Evolutionary conservation across 2,329 filamentous ascomycete species (phyloP).

Genomic region (Cytospora schulzeri): DNA sequence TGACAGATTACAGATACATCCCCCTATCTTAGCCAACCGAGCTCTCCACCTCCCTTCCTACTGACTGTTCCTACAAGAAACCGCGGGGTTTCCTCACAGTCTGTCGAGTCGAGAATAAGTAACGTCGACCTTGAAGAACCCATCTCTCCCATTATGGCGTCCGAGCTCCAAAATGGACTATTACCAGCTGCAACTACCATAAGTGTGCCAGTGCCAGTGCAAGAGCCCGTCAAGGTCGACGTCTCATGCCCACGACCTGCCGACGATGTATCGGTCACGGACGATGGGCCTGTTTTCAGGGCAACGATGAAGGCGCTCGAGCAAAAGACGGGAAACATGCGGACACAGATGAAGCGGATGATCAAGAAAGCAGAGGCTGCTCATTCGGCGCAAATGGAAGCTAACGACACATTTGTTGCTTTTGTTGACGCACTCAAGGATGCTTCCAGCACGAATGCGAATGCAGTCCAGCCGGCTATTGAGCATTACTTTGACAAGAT

Average conservation of each 20-base stretch:
- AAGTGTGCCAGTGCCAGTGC: conserved; percentile 25
- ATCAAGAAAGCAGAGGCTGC: conserved; percentile 92
- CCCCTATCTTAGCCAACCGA: conserved; percentile 56
- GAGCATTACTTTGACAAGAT: conserved; percentile 99
- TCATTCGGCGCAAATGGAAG: conserved; percentile 74
- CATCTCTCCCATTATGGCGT: conserved; percentile 45
- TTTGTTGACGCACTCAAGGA: conserved; percentile 88
- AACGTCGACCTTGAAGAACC: conserved; percentile 68
- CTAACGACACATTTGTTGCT: conserved; percentile 80
- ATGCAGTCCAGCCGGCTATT: conserved; percentile 93
- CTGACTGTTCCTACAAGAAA: conserved; percentile 74
- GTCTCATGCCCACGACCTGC: conserved; percentile 82
- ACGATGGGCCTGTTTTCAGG: conserved; percentile 93
- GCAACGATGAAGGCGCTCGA: conserved; percentile 96
- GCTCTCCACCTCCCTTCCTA: conserved; percentile 71
- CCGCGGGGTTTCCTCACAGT: conserved; percentile 83
- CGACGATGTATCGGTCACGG: conserved; percentile 81
- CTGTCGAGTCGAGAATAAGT: conserved; percentile 80
- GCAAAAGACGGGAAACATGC: conserved; percentile 95
- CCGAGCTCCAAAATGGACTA: conserved; percentile 39
- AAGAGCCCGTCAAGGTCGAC: conserved; percentile 76
- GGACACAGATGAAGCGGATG: conserved; percentile 92
- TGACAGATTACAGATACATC: conserved; percentile 44
- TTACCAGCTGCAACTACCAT: conserved; percentile 10
- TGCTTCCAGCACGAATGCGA: conserved; percentile 86